Percentiles rank a stretch among this genome's conserved stretches.
Evolutionary conservation across 768 basidiomycete genomes (phyloP).

Genomic region (Hygrophoropsis aurantiaca): DNA sequence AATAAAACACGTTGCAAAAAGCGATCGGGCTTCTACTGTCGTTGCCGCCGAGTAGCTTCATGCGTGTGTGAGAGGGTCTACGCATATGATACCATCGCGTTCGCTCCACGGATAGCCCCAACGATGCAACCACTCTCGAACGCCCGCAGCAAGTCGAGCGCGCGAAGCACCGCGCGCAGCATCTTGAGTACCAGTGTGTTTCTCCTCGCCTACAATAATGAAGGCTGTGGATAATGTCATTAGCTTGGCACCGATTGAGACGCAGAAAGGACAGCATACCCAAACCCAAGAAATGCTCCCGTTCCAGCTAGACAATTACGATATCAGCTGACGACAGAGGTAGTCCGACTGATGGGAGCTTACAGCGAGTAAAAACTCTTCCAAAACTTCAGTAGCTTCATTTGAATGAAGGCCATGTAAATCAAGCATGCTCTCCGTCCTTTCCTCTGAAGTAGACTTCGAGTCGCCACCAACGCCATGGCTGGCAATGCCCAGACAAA

Average conservation of each 20-base stretch:
- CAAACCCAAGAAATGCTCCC: conserved; percentile 84
- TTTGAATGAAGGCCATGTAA: conserved; percentile 92
- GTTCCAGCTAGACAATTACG: conserved; percentile 63
- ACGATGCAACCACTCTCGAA: conserved; percentile 87
- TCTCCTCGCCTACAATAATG: conserved; percentile 91
- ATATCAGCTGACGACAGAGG: neutral
- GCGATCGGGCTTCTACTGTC: conserved; percentile 5
- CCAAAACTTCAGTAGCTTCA: conserved; percentile 89
- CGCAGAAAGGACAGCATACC: conserved; percentile 43
- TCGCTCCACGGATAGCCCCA: conserved; percentile 98
- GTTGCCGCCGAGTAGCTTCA: conserved; percentile 13
- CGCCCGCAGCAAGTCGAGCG: conserved; percentile 78
- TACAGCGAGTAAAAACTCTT: conserved; percentile 85
- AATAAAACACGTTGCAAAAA: neutral
- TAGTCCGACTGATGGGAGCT: conserved; percentile 32
- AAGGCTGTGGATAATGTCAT: conserved; percentile 55
- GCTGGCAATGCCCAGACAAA: conserved; percentile 83
- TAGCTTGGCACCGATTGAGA: conserved; percentile 5
- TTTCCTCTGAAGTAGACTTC: conserved; percentile 76
- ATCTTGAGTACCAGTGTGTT: conserved; percentile 93
- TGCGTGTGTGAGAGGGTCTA: conserved; percentile 80
- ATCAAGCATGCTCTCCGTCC: conserved; percentile 86
- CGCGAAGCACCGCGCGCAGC: conserved; percentile 77
- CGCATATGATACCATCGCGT: conserved; percentile 84
- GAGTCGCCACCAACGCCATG: conserved; percentile 51